phyloP scores from a whole-genome alignment of 331 rosid genomes.

The Acacia concinna region DNA sequence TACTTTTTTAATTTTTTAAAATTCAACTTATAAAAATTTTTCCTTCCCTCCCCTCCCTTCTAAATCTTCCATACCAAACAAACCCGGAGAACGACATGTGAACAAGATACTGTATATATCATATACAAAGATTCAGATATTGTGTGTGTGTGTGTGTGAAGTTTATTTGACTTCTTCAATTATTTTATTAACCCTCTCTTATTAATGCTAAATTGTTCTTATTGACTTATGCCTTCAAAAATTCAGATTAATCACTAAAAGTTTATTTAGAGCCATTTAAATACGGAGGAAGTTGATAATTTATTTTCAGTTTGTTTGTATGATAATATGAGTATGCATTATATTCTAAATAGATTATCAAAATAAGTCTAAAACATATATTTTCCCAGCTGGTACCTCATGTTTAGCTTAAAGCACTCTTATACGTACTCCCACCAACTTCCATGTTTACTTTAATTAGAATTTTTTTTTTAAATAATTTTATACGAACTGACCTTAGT shows the following conservation, averaged over 20 bases:
- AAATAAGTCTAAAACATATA: background rate
- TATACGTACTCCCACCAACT: background rate
- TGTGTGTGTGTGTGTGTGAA: background rate
- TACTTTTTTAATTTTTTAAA: no score
- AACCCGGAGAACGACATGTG: slow-evolving; percentile 30
- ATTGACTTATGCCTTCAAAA: background rate
- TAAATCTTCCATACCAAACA: no score
- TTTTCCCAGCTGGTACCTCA: background rate
- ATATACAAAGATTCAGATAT: no score
- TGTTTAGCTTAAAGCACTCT: background rate
- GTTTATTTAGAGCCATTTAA: background rate
- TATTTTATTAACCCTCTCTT: background rate
- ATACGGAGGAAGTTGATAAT: background rate
- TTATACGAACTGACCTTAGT: background rate
- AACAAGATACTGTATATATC: slow-evolving; percentile 17
- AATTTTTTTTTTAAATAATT: background rate
- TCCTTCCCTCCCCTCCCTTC: no score
- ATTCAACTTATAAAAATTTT: no score
- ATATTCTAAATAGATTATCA: background rate
- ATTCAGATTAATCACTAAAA: background rate
- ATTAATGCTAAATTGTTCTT: background rate
- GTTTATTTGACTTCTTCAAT: background rate
- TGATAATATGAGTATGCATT: no score
- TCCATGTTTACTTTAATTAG: background rate
- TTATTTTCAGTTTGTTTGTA: background rate